Evolutionary conservation across 129 eudicot species (phyloP).

Genomic region (Flaveria bidentis): DNA sequence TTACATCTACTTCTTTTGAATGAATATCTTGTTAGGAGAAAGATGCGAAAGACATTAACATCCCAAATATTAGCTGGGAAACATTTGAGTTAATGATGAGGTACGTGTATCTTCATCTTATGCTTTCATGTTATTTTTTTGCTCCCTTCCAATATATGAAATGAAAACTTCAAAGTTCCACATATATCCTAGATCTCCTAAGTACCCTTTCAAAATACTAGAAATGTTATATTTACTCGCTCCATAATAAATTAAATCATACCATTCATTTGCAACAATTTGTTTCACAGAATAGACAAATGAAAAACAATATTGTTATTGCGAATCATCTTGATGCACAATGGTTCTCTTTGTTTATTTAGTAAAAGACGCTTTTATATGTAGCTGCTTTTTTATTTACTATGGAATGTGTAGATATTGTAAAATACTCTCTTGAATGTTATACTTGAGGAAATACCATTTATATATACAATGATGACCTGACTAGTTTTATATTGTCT

Average conservation of each 20-base stretch:
- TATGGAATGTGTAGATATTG: too few species aligned
- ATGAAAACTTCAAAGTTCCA: background rate
- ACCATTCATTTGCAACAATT: background rate
- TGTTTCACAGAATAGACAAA: background rate
- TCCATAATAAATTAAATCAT: background rate
- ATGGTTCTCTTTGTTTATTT: background rate
- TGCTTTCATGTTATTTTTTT: too few species aligned
- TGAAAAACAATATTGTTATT: background rate
- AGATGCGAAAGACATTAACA: conserved; percentile 80
- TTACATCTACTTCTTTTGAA: background rate
- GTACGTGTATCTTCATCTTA: conserved; percentile 33
- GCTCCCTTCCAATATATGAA: background rate
- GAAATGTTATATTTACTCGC: background rate
- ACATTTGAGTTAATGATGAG: conserved; percentile 97
- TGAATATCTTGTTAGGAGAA: conserved; percentile 57
- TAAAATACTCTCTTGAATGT: too few species aligned
- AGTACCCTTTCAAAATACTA: background rate
- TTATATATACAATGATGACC: too few species aligned
- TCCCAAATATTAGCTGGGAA: conserved; percentile 86
- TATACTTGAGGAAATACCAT: too few species aligned
- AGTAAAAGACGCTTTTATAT: background rate
- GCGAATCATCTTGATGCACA: too few species aligned
- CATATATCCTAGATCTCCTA: background rate
- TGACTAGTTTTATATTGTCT: too few species aligned
- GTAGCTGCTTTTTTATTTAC: too few species aligned